Conservation (phyloP, 2,329 filamentous ascomycete genomes). For the Dactylella cylindrospora region DNA sequence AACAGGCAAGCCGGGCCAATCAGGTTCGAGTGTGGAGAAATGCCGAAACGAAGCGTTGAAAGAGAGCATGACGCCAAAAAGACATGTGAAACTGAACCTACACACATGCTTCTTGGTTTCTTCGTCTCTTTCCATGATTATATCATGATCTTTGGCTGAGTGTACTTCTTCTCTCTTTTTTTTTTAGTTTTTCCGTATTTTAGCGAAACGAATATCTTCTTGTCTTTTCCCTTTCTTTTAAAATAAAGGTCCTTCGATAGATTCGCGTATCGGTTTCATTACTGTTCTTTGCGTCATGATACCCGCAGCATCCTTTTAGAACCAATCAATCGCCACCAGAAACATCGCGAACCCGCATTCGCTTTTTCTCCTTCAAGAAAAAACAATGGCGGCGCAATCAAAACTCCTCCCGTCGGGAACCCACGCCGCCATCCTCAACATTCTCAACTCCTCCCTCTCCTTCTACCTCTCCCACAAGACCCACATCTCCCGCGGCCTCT, state of each 20-base stretch:
- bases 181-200: too few species aligned
- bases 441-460: conserved; percentile 67
- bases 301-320: conserved; percentile 10
- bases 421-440: conserved; percentile 59
- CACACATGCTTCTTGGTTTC: too few species aligned
- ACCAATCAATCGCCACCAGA: neutral
- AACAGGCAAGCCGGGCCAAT: too few species aligned
- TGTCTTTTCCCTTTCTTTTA: too few species aligned
- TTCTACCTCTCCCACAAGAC: conserved; percentile 79
- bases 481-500: conserved; percentile 78
- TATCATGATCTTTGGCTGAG: too few species aligned
- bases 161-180: too few species aligned
- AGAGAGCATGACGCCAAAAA: conserved; percentile 42
- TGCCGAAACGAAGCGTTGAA: conserved; percentile 44
- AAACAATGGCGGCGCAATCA: conserved; percentile 71
- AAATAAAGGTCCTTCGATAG: too few species aligned
- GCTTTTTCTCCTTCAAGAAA: conserved; percentile 1
- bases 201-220: too few species aligned
- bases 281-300: conserved; percentile 32
- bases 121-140: conserved; percentile 15
- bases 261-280: conserved; percentile 13
- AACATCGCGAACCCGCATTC: too few species aligned
- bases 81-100: conserved; percentile 40
- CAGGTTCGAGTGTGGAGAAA: conserved; percentile 42
- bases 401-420: conserved; percentile 62